Base-by-base conservation (phyloP, 441 rosid species). In the Dalechampia spathulata region DNA sequence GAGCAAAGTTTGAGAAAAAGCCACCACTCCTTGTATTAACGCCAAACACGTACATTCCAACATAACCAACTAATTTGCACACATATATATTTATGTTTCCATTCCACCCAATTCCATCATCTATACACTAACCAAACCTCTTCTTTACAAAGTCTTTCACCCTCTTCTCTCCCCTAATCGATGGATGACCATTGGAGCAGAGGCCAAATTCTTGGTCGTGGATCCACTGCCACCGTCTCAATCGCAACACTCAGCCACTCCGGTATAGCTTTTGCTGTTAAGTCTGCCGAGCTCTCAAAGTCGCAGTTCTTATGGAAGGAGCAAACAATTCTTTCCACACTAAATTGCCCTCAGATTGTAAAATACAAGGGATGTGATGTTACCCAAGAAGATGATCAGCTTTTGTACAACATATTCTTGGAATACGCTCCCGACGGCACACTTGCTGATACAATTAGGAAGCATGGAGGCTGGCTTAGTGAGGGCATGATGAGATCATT, bases 351-450 rank as follows among this genome's bases (percentile, higher is more conserved):
- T 0, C 76, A 78, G 13, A 52, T 85, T 58, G 72, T 79, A 40
- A 61, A 59, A 9, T 82, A 76, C 63, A 71, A 68, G 52, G 88
- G 92, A 14, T 67, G 55, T 38, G 71, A 64, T 52, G 51, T 78
- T 26, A 73, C 86, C 1, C 57, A 12, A 4, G 88, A 79, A 50
- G 63, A 68, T 15, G 74, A 74, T 16, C 72, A 43, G 69, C 22
- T 59, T 5, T 1, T 71, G 0, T 85, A 74, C 71, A 85, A 85
- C 62, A 59, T 85, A 32, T 75, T 76, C 64, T 26, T 85, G 59
- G 87, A 85, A 27, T 76, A 76, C 17, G 72, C 79, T 0, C 53
- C 77, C 3, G 37, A 62, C 0, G 90, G 87, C 26, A 62, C 82
- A 1, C 61, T 83, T 6, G 2, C 11, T 4, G 80, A 83, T 17